phyloP scores from a whole-genome alignment of 1,284 basidiomycete genomes.

The Boletus calvinii region DNA sequence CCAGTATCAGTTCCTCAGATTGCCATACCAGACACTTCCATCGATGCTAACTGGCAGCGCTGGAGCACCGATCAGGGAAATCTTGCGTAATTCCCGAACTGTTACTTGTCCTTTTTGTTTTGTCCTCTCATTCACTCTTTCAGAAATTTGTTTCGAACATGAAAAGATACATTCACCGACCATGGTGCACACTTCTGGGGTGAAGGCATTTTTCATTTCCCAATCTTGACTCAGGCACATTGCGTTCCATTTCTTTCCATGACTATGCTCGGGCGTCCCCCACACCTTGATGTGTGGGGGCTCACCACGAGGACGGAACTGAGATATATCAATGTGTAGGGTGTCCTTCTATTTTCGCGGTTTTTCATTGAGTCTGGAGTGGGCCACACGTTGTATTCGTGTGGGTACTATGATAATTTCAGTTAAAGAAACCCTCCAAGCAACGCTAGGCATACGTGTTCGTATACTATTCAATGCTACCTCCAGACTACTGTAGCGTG shows the following conservation, averaged over 20 bases:
- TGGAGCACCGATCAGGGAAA: conserved; percentile 17
- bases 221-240: background rate
- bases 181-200: conserved; percentile 1
- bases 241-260: background rate
- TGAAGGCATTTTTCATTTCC: background rate
- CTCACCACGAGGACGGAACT: background rate
- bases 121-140: conserved; percentile 10
- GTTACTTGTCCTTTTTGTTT: conserved; percentile 14
- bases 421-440: background rate
- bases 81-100: conserved; percentile 3
- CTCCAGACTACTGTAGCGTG: background rate
- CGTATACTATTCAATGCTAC: background rate
- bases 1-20: conserved; percentile 10
- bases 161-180: background rate
- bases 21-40: conserved; percentile 10
- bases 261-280: background rate
- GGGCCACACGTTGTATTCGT: background rate
- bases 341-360: background rate
- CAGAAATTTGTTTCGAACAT: background rate
- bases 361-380: background rate
- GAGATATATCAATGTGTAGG: background rate
- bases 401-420: background rate
- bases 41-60: conserved; percentile 22
- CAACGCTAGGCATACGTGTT: background rate
- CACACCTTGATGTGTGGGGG: background rate